Base-by-base conservation (phyloP, 345 rosid species). In the Angophora floribunda region DNA sequence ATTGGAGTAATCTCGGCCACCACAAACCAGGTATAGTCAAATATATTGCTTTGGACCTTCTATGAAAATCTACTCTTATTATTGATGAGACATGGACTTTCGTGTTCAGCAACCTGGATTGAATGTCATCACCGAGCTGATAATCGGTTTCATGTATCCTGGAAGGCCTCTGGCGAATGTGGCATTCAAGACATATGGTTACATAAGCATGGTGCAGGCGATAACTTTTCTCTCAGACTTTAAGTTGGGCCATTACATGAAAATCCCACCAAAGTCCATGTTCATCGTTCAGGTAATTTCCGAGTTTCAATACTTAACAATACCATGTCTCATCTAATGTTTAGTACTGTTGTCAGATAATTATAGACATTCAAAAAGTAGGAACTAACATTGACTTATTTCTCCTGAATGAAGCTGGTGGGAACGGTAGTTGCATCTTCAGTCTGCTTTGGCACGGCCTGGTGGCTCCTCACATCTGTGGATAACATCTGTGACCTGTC, bases 171-270 rank as follows among this genome's bases (percentile, higher is more conserved):
- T 95, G 21, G 95, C 95, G 5, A 95, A 92, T 61, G 90, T 91
- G 24, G 88, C 93, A n/a, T 95, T 93, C 91, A 93, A 93, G 90
- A 93, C 91, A 5, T 92, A 93, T 80, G 94, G 96, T n/a, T 89
- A 65, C 45, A 84, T 88, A 22, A 91, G 95, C 90, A 85, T 91
- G 92, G 36, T 87, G 9, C 94, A 91, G 75, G 95, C 95, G 67
- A 85, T 94, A 5, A 86, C 57, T 88, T 95, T 94, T 90, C 89
- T 95, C 45, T 65, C 90, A 6, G 95, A 95, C 88, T 92, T 95
- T 91, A 93, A 94, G 90, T 89, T 94, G 17, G 95, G 95, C 14
- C 96, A 95, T 89, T 93, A 93, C 89, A 93, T 95, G 95, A 94
- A 94, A 89, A 90, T 95, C 28, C 94, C 95, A 7, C 96, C 95